Conservation (phyloP, 108 stramenopile genomes). For the Heterococcus sp. region DNA sequence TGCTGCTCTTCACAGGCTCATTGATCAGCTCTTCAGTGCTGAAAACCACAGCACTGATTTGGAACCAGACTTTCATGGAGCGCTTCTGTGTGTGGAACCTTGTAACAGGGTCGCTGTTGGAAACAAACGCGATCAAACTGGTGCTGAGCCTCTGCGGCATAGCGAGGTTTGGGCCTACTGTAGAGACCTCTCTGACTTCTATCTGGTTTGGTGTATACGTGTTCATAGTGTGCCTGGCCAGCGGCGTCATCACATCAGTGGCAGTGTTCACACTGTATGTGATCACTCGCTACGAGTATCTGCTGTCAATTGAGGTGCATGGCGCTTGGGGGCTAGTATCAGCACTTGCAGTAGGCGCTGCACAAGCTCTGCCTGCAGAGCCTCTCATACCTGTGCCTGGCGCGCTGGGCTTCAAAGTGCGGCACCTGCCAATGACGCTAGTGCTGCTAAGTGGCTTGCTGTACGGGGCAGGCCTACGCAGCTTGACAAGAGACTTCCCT, state of each 20-base stretch:
- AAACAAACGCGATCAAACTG: slow-evolving; percentile 12
- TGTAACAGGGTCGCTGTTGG: slow-evolving; percentile 21
- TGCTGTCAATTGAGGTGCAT: slow-evolving; percentile 1
- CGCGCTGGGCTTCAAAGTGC: neutral
- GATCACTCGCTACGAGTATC: slow-evolving; percentile 28
- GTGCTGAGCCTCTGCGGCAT: neutral
- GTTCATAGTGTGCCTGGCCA: neutral
- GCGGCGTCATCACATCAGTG: slow-evolving; percentile 9
- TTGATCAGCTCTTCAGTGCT: too few relatives aligned
- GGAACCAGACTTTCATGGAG: slow-evolving; percentile 38
- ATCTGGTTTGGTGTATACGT: slow-evolving; percentile 8
- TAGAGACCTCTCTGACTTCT: slow-evolving; percentile 17
- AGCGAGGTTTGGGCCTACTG: slow-evolving; percentile 10
- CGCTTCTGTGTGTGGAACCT: slow-evolving; percentile 36
- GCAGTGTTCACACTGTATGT: slow-evolving; percentile 19
- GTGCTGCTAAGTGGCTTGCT: neutral
- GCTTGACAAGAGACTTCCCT: slow-evolving; percentile 12
- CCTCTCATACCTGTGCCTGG: neutral
- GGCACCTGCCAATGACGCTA: neutral
- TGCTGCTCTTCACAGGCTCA: neutral
- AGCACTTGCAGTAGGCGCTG: neutral
- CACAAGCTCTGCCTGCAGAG: neutral
- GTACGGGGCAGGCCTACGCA: neutral
- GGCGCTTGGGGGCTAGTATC: neutral
- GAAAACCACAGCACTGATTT: slow-evolving; percentile 8